A percentile compares a stretch with the other conserved stretches of the same genome.
These are phyloP conservation scores for Collariella sp. DNA, from an alignment of 495 filamentous ascomycete species.

Conservation along the genomic window DNA sequence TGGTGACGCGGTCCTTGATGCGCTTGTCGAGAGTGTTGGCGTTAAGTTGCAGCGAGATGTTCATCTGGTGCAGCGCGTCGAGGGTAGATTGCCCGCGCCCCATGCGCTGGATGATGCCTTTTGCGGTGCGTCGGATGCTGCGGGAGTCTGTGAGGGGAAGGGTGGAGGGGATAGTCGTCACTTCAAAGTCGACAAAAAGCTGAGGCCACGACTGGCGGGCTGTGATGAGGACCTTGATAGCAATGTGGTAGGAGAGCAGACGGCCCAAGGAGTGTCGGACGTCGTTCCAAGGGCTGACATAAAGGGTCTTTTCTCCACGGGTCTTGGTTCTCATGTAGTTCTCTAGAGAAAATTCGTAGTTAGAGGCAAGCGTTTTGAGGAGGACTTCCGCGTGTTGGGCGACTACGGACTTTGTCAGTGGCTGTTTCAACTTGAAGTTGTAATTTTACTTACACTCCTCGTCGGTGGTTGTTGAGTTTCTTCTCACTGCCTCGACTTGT, in stretches of 20 bases:
- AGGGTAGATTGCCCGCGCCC: background rate
- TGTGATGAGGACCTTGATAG: slow-evolving; percentile 7
- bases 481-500: background rate
- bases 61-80: background rate
- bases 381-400: background rate
- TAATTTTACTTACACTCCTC: slow-evolving; percentile 4
- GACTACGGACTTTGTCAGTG: background rate
- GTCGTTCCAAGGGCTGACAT: slow-evolving; percentile 12
- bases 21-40: background rate
- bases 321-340: slow-evolving; percentile 7
- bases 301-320: background rate
- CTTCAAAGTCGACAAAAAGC: slow-evolving; percentile 18
- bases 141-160: background rate
- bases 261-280: slow-evolving; percentile 14
- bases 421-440: background rate
- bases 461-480: background rate
- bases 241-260: slow-evolving; percentile 15
- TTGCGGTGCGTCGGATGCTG: background rate
- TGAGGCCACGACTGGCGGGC: slow-evolving; percentile 10
- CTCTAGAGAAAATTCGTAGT: background rate
- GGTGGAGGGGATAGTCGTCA: slow-evolving; percentile 13
- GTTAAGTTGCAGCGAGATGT: background rate
- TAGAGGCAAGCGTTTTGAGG: background rate
- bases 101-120: slow-evolving; percentile 14
- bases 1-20: background rate